phyloP scores from a whole-genome alignment of 192 early-diverging fungal species.

The Mortierella hygrophila region DNA sequence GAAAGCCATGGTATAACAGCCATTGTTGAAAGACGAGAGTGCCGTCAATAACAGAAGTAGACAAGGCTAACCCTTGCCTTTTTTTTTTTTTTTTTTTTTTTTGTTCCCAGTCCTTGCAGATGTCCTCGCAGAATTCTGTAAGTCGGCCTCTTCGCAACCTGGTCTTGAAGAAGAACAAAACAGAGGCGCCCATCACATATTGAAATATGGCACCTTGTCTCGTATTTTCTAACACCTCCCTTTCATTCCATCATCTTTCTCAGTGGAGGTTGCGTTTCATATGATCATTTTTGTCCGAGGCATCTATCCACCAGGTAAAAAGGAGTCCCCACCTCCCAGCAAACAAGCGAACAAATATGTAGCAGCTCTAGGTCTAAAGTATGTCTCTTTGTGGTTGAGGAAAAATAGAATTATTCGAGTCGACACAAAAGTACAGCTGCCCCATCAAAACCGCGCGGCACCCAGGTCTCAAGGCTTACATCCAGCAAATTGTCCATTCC shows the following conservation, averaged over 20 bases:
- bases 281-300: constrained; percentile 47
- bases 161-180: neutral
- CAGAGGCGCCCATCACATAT: neutral
- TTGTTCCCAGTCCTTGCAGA: constrained; percentile 24
- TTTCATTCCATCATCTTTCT: neutral
- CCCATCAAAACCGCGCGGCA: constrained; percentile 49
- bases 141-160: neutral
- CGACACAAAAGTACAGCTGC: constrained; percentile 44
- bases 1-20: neutral
- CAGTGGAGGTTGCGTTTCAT: constrained; percentile 51
- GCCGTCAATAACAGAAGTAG: neutral
- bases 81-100: neutral
- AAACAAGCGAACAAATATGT: too few species aligned
- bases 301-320: constrained; percentile 50
- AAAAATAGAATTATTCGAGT: constrained; percentile 43
- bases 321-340: too few species aligned
- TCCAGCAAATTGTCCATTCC: constrained; percentile 30
- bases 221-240: too few species aligned
- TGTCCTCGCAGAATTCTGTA: constrained; percentile 45
- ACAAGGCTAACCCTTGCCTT: neutral
- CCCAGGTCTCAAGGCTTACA: constrained; percentile 30
- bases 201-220: neutral
- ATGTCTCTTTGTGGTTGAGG: neutral
- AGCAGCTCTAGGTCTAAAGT: neutral
- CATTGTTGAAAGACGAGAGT: neutral